Base-by-base conservation (phyloP, 345 rosid species). In the Eucalyptus marginata region DNA sequence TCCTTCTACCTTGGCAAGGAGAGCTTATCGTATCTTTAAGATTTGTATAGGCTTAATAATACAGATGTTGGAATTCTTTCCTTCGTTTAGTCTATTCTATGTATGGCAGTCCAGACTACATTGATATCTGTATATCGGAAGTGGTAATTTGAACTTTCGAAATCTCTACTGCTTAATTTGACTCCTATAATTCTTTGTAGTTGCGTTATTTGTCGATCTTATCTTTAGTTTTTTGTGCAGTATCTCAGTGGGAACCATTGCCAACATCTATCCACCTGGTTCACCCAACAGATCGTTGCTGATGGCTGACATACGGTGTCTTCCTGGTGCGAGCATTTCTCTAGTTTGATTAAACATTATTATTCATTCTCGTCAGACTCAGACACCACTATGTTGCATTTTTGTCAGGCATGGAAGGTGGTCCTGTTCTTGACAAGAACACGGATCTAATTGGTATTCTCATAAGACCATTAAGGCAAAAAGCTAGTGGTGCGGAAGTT, bases 251-350 rank as follows among this genome's bases (percentile, higher is more conserved):
- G 99, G 99, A 92, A 94, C 96, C 90, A 90, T 97, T 91, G 93
- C 97, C 85, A 98, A 98, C 89, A 91, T 93, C 92, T 95, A 93
- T 91, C 97, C 97, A 71, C 95, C 96, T 87, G 90, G 93, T 89
- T 95, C 96, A 87, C 68, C 93, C 29, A 92, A 88, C 59, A 88
- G 89, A 87, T 94, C 96, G 68, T 92, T 97, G 92, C 92, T 98
- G 91, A 95, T 98, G 96, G 98, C 98, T 88, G 99, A 97, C 92
- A 94, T 97, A 91, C 95, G 97, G 31, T 96, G 99, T 93, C 99
- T 97, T 91, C 99, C 98, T 87, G 99, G 99, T 98, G 87, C 84
- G 96, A 88, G 86, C 88, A 86, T 88, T 79, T 91, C 52, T 87
- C 88, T 89, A 76, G 46, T 91, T n/a, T 24, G 59, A 87, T 31